phyloP scores from a whole-genome alignment of 139 green algal species.

The Picochlorum sp. region DNA sequence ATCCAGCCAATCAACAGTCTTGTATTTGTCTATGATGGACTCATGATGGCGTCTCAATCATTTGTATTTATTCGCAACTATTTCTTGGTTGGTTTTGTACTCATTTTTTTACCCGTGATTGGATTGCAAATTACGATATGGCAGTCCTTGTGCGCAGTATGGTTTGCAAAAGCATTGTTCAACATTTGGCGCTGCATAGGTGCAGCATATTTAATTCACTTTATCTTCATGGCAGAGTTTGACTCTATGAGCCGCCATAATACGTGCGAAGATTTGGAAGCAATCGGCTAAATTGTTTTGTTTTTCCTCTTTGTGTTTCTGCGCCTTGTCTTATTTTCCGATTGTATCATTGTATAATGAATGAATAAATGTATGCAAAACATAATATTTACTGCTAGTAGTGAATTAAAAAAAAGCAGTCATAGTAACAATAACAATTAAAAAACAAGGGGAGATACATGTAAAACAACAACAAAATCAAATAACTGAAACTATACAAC shows the following conservation, averaged over 20 bases:
- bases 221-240: slow-evolving; percentile 9
- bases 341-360: too few species aligned
- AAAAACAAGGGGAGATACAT: too few species aligned
- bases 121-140: neutral
- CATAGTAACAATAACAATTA: too few species aligned
- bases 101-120: slow-evolving; percentile 40
- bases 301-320: too few species aligned
- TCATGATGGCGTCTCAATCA: slow-evolving; percentile 44
- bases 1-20: slow-evolving; percentile 46
- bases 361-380: too few species aligned
- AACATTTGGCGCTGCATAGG: slow-evolving; percentile 41
- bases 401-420: too few species aligned
- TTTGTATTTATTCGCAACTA: slow-evolving; percentile 41
- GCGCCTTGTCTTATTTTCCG: too few species aligned
- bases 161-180: slow-evolving; percentile 35
- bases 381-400: too few species aligned
- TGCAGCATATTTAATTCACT: slow-evolving; percentile 36
- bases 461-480: too few species aligned
- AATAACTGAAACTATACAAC: too few species aligned
- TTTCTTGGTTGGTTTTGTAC: slow-evolving; percentile 32
- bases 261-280: neutral
- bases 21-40: slow-evolving; percentile 55
- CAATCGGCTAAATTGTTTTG: neutral
- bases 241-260: too few species aligned
- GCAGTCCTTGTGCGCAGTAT: slow-evolving; percentile 27